Evolutionary conservation across 2,329 filamentous ascomycete genomes (phyloP).

Genomic region (Xylariaceae sp.): DNA sequence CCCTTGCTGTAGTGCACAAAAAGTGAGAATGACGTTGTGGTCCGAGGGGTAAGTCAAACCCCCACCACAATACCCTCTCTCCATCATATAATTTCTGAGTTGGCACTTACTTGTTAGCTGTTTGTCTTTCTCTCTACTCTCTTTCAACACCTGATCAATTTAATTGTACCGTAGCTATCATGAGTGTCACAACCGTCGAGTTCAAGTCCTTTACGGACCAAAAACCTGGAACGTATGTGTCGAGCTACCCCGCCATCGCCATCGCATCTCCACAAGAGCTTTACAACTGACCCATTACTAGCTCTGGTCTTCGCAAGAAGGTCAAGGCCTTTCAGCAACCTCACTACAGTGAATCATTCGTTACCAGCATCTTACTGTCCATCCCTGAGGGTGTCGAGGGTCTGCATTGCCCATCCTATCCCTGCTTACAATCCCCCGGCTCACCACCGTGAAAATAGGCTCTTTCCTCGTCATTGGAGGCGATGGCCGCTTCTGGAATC

Average conservation of each 20-base stretch:
- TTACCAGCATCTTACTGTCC: conserved; percentile 88
- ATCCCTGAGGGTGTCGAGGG: conserved; percentile 91
- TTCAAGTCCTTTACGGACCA: conserved; percentile 89
- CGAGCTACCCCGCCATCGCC: conserved; percentile 32
- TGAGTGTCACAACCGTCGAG: conserved; percentile 73
- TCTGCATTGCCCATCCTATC: conserved; percentile 28
- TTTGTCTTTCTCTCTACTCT: too few species aligned
- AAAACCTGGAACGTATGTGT: conserved; percentile 95
- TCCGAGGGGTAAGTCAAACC: too few species aligned
- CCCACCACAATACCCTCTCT: too few species aligned
- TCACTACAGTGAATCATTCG: conserved; percentile 94
- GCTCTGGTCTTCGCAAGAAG: conserved; percentile 97
- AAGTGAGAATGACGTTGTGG: too few species aligned
- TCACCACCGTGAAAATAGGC: conserved; percentile 32
- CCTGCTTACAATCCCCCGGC: not conserved
- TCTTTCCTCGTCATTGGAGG: conserved; percentile 94
- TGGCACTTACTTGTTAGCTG: too few species aligned
- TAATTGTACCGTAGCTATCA: too few species aligned
- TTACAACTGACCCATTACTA: conserved; percentile 36
- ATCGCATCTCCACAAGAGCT: not conserved
- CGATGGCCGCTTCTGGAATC: conserved; percentile 96
- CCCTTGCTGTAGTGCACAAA: too few species aligned
- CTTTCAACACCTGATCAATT: too few species aligned
- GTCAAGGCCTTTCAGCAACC: conserved; percentile 94
- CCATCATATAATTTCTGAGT: too few species aligned